Evolutionary conservation across 768 basidiomycete species (phyloP).

Genomic region (Cyathus striatus): DNA sequence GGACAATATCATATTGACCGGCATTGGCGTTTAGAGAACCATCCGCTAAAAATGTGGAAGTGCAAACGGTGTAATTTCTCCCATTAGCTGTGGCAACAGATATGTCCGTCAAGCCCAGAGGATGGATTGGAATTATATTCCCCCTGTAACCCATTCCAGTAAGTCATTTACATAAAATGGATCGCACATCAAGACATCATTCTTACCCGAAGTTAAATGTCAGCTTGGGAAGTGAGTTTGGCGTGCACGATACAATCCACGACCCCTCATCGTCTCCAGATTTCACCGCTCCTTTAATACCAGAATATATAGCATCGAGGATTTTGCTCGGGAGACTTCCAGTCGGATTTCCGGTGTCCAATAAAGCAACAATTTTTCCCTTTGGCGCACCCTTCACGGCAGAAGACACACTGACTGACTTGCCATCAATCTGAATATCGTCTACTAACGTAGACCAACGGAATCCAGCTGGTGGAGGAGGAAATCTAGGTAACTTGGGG

Average conservation of each 20-base stretch:
- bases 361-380: constrained; percentile 26
- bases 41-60: constrained; percentile 26
- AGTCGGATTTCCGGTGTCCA: constrained; percentile 39
- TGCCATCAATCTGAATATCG: constrained; percentile 27
- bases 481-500: constrained; percentile 27
- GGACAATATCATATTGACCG: constrained; percentile 28
- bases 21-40: constrained; percentile 19
- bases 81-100: constrained; percentile 14
- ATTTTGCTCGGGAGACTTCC: constrained; percentile 27
- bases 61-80: constrained; percentile 32
- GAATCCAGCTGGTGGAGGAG: constrained; percentile 21
- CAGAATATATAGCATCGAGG: constrained; percentile 31
- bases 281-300: constrained; percentile 28
- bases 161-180: constrained; percentile 3
- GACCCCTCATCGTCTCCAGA: constrained; percentile 11
- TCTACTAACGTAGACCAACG: constrained; percentile 39
- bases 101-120: constrained; percentile 34
- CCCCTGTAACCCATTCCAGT: constrained; percentile 7
- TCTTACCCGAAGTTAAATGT: constrained; percentile 34
- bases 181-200: constrained; percentile 12
- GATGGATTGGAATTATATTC: constrained; percentile 32
- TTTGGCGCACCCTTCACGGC: constrained; percentile 19
- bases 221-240: constrained; percentile 23
- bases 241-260: constrained; percentile 39
- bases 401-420: constrained; percentile 19